These are phyloP conservation scores for Chlamydomonas eustigma DNA, from an alignment of 139 green algal genomes.

Conservation along the genomic window DNA sequence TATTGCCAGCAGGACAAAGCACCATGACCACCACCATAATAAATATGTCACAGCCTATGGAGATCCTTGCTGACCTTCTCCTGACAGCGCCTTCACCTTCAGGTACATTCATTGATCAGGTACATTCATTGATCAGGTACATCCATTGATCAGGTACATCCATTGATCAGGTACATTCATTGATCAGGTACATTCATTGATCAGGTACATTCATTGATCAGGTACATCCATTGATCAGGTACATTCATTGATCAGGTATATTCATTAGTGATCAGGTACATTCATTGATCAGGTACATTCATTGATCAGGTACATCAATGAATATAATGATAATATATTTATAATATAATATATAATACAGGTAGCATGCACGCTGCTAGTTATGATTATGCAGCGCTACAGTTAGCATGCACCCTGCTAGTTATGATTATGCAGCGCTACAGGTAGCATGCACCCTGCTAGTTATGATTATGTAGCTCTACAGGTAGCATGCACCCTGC, in stretches of 20 bases:
- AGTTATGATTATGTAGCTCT: too few species aligned
- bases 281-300: not conserved
- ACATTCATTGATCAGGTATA: not conserved
- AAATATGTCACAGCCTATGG: slow-evolving; percentile 3
- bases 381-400: too few species aligned
- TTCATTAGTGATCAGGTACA: not conserved
- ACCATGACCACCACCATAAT: too few species aligned
- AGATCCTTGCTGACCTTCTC: not conserved
- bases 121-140: not conserved
- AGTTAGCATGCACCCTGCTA: too few species aligned
- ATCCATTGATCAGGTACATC: not conserved
- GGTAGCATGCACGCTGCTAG: too few species aligned
- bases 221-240: not conserved
- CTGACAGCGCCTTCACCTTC: not conserved
- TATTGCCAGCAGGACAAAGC: too few species aligned
- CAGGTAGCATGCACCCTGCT: too few species aligned
- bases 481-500: too few species aligned
- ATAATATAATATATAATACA: too few species aligned
- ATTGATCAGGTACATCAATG: not conserved
- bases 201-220: not conserved
- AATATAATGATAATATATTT: too few species aligned
- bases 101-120: not conserved
- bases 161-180: not conserved
- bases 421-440: too few species aligned
- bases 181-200: not conserved